phyloP scores from a whole-genome alignment of 169 alveolate genomes.

The Plasmodium malariae region DNA sequence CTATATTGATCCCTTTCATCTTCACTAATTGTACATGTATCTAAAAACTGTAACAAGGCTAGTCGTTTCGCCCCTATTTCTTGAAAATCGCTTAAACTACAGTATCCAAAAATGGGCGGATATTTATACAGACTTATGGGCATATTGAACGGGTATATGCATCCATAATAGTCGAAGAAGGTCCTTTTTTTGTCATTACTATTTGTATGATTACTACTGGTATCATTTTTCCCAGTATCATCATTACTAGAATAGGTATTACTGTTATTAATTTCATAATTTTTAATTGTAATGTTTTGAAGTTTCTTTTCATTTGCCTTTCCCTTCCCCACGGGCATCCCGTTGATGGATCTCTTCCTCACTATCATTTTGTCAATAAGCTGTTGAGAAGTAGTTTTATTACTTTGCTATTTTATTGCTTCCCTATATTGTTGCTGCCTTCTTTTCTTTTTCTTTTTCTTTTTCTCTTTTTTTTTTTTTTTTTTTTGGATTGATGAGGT shows the following conservation, averaged over 20 bases:
- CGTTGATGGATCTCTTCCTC: constrained; percentile 51
- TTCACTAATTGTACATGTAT: constrained; percentile 45
- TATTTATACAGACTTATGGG: constrained; percentile 79
- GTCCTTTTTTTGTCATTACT: too few species aligned
- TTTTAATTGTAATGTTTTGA: constrained; percentile 63
- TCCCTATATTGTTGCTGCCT: neutral
- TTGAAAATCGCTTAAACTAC: constrained; percentile 85
- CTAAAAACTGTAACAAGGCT: constrained; percentile 77
- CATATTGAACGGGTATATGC: constrained; percentile 74
- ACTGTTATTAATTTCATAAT: constrained; percentile 54
- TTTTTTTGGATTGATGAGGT: neutral
- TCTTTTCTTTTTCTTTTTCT: neutral
- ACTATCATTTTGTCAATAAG: constrained; percentile 34
- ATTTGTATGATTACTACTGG: too few species aligned
- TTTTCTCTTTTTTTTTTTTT: neutral
- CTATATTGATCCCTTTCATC: constrained; percentile 25
- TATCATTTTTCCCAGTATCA: too few species aligned
- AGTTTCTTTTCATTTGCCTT: constrained; percentile 51
- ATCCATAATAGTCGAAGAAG: constrained; percentile 62
- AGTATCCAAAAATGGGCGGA: constrained; percentile 85
- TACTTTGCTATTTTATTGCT: neutral
- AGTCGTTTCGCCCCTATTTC: constrained; percentile 87
- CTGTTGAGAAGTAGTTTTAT: neutral
- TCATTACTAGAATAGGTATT: too few species aligned
- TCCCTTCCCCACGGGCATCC: constrained; percentile 36